Conservation (phyloP, 306 rosid genomes). For the Datisca glomerata region DNA sequence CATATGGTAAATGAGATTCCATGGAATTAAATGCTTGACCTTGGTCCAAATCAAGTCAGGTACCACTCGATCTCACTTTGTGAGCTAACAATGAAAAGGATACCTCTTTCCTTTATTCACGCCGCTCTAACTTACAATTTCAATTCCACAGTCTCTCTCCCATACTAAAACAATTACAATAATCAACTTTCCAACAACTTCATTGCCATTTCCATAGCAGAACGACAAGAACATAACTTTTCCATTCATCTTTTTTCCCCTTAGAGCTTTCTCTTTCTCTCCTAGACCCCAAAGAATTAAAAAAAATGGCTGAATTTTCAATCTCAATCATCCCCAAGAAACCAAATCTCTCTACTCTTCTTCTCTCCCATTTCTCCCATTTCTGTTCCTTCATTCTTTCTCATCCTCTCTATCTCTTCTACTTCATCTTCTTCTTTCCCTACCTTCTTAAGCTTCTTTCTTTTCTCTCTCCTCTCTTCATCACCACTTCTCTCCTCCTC, state of each 20-base stretch:
- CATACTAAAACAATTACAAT: slow-evolving; percentile 5
- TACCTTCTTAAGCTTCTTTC: slow-evolving; percentile 62
- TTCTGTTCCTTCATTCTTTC: slow-evolving; percentile 23
- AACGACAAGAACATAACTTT: neutral
- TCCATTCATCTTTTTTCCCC: neutral
- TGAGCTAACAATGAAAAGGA: no score
- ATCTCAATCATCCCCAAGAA: slow-evolving; percentile 20
- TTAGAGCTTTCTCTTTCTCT: neutral
- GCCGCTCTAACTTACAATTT: slow-evolving; percentile 40
- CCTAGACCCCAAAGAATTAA: neutral
- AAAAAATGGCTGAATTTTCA: slow-evolving; percentile 51
- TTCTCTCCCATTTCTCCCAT: slow-evolving; percentile 6
- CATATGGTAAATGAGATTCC: no score
- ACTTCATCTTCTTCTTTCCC: slow-evolving; percentile 84
- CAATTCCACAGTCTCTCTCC: slow-evolving; percentile 11
- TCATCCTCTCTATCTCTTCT: slow-evolving; percentile 70
- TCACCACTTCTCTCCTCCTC: slow-evolving; percentile 71
- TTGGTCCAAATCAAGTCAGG: no score
- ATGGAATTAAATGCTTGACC: no score
- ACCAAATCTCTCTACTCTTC: slow-evolving; percentile 3
- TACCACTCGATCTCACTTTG: no score
- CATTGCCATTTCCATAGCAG: slow-evolving; percentile 8
- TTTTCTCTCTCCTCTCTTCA: slow-evolving; percentile 83
- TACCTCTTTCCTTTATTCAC: slow-evolving; percentile 99
- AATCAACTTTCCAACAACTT: slow-evolving; percentile 16